phyloP scores from a whole-genome alignment of 2,329 filamentous ascomycete species.

The Sporothrix humicola region DNA sequence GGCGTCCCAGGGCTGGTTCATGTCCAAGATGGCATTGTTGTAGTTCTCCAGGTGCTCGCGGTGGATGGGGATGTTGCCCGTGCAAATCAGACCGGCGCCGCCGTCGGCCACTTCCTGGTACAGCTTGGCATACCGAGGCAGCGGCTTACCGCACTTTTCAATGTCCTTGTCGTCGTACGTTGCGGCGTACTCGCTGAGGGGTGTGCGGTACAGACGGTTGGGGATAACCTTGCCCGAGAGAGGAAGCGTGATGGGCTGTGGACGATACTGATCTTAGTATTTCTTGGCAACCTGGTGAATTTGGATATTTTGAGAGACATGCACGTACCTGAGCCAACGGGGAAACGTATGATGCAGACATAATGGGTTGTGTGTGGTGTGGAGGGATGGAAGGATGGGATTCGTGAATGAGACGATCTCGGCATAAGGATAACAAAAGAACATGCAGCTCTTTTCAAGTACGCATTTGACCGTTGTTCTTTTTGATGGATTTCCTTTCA shows the following conservation, averaged over 20 bases:
- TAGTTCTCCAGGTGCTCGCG: conserved; percentile 17
- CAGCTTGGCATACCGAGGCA: conserved; percentile 11
- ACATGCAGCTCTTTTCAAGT: conserved; percentile 14
- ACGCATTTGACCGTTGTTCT: background rate
- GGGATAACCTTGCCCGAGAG: conserved; percentile 19
- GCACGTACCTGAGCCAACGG: conserved; percentile 22
- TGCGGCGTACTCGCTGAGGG: conserved; percentile 21
- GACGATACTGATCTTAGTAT: too few species aligned
- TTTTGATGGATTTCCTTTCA: too few species aligned
- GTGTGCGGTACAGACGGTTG: conserved; percentile 20
- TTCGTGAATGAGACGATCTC: background rate
- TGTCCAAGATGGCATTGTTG: conserved; percentile 7
- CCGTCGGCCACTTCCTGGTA: conserved; percentile 19
- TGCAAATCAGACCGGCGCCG: conserved; percentile 15
- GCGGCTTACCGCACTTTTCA: conserved; percentile 12
- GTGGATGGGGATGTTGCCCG: conserved; percentile 26
- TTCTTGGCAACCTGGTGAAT: background rate
- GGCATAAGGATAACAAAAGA: background rate
- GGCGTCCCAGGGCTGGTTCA: conserved; percentile 17
- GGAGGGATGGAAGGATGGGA: background rate
- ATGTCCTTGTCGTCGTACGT: conserved; percentile 22
- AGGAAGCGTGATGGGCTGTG: conserved; percentile 8
- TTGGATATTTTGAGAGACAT: background rate
- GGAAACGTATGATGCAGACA: conserved; percentile 16
- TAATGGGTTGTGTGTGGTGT: background rate